Conservation (phyloP, 768 basidiomycete species). For the Boletus subparvulus region DNA sequence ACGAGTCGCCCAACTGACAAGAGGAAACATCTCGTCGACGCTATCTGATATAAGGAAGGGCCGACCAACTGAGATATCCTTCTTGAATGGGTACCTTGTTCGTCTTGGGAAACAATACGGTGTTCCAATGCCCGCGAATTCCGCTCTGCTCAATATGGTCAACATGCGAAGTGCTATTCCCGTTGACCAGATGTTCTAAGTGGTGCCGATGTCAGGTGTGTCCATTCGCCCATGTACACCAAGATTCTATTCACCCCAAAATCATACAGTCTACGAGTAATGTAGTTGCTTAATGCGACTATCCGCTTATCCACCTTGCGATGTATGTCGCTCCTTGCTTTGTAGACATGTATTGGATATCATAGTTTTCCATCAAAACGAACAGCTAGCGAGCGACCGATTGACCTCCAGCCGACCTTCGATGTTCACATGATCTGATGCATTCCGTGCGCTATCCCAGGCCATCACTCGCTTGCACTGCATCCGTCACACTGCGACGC, state of each 20-base stretch:
- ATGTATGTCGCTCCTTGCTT: neutral
- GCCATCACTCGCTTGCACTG: too few relatives aligned
- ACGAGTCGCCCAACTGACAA: slow-evolving; percentile 57
- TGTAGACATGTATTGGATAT: too few relatives aligned
- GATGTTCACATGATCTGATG: too few relatives aligned
- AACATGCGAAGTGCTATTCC: slow-evolving; percentile 59
- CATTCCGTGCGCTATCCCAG: too few relatives aligned
- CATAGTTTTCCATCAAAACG: too few relatives aligned
- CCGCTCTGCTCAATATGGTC: slow-evolving; percentile 54
- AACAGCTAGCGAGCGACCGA: too few relatives aligned
- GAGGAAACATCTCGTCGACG: slow-evolving; percentile 78
- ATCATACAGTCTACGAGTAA: neutral
- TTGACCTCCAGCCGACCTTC: too few relatives aligned
- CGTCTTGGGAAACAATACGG: slow-evolving; percentile 56
- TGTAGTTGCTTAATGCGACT: too few relatives aligned
- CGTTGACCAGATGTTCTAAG: slow-evolving; percentile 42
- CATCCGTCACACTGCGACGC: too few relatives aligned
- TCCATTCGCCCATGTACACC: neutral
- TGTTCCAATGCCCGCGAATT: slow-evolving; percentile 58
- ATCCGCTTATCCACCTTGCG: neutral
- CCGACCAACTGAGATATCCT: slow-evolving; percentile 72
- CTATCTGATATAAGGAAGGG: slow-evolving; percentile 65
- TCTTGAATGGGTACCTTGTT: slow-evolving; percentile 79
- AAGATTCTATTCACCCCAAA: neutral
- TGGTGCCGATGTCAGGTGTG: slow-evolving; percentile 8